Percentiles rank a stretch among this genome's conserved stretches.
phyloP scores from a whole-genome alignment of 352 stramenopile species.

The Phytopythium helicoides region DNA sequence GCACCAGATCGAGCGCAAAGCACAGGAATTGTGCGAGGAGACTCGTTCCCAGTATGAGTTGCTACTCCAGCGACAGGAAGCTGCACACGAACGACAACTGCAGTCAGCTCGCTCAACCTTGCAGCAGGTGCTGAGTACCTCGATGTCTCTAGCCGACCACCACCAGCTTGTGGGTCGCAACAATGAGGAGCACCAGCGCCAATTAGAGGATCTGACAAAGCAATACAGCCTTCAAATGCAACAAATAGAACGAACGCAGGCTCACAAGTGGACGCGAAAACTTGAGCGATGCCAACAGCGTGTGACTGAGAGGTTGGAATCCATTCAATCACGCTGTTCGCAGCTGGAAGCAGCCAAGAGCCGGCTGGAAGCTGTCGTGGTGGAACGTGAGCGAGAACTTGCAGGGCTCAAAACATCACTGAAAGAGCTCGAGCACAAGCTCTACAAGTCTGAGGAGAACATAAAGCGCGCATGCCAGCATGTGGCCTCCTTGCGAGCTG shows the following conservation, averaged over 20 bases:
- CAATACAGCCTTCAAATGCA: conserved; percentile 23
- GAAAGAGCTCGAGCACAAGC: conserved; percentile 5
- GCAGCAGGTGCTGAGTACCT: conserved; percentile 39
- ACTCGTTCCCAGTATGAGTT: conserved; percentile 54
- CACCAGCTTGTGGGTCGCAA: conserved; percentile 32
- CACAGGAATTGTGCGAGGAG: conserved; percentile 48
- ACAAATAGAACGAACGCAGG: conserved; percentile 19
- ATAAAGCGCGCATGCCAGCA: conserved; percentile 39
- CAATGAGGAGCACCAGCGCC: conserved; percentile 15
- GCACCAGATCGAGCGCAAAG: conserved; percentile 18
- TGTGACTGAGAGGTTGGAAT: conserved; percentile 11
- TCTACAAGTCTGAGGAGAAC: conserved; percentile 15
- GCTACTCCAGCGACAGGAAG: conserved; percentile 39
- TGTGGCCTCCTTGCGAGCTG: conserved; percentile 39
- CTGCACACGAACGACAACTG: conserved; percentile 41
- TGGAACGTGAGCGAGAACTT: conserved; percentile 14
- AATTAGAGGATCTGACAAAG: conserved; percentile 18
- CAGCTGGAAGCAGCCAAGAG: conserved; percentile 37
- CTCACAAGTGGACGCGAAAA: conserved; percentile 23
- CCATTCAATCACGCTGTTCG: conserved; percentile 26
- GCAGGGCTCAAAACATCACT: conserved; percentile 10
- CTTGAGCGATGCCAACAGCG: conserved; percentile 12
- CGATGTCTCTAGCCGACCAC: conserved; percentile 53
- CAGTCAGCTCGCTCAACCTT: conserved; percentile 35
- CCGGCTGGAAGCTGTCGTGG: conserved; percentile 13